These are phyloP conservation scores for Rhizopogon vulgaris DNA, from an alignment of 768 basidiomycete species.

Conservation along the genomic window DNA sequence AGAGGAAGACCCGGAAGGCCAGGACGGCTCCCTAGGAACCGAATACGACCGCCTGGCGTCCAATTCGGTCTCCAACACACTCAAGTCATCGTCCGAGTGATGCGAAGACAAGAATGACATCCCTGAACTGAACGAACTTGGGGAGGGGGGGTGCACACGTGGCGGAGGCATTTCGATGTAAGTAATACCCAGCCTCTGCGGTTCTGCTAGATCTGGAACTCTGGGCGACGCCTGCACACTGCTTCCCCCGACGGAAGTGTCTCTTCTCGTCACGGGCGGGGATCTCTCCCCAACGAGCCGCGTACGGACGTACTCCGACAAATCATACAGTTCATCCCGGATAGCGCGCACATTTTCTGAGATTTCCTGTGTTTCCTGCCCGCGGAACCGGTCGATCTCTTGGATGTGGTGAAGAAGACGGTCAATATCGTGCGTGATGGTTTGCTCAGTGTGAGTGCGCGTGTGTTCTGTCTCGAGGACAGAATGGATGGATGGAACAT, in stretches of 20 bases:
- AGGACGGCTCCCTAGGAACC: conserved; percentile 14
- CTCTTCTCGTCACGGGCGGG: conserved; percentile 21
- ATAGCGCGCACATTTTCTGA: conserved; percentile 65
- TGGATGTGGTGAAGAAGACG: conserved; percentile 48
- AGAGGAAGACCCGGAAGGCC: conserved; percentile 33
- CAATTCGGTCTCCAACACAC: conserved; percentile 35
- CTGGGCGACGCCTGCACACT: conserved; percentile 31
- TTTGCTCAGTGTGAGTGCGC: conserved; percentile 32
- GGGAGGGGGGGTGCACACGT: conserved; percentile 33
- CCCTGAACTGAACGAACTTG: conserved; percentile 28
- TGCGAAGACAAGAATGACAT: conserved; percentile 51
- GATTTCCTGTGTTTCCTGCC: conserved; percentile 58
- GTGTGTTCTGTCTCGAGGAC: conserved; percentile 39
- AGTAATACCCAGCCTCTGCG: conserved; percentile 13
- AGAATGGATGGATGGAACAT: conserved; percentile 43
- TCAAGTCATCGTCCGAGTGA: conserved; percentile 63
- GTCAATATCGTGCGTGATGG: conserved; percentile 47
- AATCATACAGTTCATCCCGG: conserved; percentile 58
- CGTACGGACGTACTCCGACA: conserved; percentile 51
- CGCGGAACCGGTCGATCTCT: conserved; percentile 58
- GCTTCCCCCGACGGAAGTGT: conserved; percentile 41
- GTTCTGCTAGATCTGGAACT: conserved; percentile 15
- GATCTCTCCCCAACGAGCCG: conserved; percentile 19
- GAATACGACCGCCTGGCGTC: conserved; percentile 11
- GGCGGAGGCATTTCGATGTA: conserved; percentile 40